Evolutionary conservation across 2,329 filamentous ascomycete genomes (phyloP).

Genomic region (Botryotinia convoluta): DNA sequence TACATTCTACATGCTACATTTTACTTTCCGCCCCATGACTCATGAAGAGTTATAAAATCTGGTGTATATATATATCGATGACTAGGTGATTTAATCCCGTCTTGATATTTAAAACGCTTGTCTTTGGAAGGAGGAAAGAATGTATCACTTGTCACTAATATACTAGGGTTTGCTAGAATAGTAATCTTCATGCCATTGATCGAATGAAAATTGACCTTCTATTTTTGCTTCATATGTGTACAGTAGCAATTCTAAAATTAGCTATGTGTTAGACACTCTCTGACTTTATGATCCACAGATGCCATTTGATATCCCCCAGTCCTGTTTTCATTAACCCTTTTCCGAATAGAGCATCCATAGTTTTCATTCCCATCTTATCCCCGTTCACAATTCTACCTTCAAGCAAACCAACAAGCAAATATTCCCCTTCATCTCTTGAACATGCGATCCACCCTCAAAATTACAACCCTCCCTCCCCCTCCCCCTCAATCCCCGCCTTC

Average conservation of each 20-base stretch:
- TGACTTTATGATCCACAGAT: background rate
- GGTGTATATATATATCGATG: too few species aligned
- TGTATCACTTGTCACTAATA: too few species aligned
- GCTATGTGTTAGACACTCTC: background rate
- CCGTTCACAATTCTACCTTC: background rate
- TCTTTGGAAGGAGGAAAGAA: too few species aligned
- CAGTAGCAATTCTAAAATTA: background rate
- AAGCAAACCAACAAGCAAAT: background rate
- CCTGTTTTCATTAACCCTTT: rapidly evolving
- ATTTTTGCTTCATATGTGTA: background rate
- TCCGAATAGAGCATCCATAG: background rate
- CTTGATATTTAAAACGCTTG: too few species aligned
- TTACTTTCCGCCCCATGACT: too few species aligned
- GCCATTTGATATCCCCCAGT: background rate
- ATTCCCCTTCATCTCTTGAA: background rate
- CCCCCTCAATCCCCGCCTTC: conserved; percentile 33
- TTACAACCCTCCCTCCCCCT: conserved; percentile 8
- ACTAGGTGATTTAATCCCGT: too few species aligned
- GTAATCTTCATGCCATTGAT: too few species aligned
- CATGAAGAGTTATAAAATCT: too few species aligned
- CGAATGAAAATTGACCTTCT: background rate
- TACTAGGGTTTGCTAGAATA: too few species aligned
- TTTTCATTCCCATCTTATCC: background rate
- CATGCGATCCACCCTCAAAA: background rate
- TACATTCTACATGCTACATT: too few species aligned